phyloP scores from a whole-genome alignment of 2,329 filamentous ascomycete species.

The Aureobasidium sp. region DNA sequence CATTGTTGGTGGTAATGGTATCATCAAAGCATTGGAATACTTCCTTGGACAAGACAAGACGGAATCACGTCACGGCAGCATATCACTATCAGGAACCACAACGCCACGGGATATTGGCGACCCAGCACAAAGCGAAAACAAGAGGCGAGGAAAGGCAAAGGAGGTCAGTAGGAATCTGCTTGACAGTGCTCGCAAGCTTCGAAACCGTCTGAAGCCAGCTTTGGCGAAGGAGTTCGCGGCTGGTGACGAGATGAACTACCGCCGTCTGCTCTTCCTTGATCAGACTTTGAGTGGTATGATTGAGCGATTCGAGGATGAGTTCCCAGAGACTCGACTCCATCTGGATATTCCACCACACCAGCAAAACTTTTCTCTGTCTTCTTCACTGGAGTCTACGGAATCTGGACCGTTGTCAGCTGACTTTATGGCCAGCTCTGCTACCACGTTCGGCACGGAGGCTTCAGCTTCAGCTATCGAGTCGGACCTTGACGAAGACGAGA shows the following conservation, averaged over 20 bases:
- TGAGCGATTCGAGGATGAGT: constrained; percentile 95
- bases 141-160: constrained; percentile 71
- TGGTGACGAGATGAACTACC: constrained; percentile 79
- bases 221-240: constrained; percentile 77
- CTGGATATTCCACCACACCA: constrained; percentile 23
- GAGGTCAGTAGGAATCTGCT: constrained; percentile 95
- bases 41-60: constrained; percentile 88
- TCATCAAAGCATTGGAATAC: constrained; percentile 93
- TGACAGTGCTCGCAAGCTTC: constrained; percentile 89
- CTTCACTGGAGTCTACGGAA: constrained; percentile 21
- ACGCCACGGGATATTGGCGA: constrained; percentile 55
- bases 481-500: constrained; percentile 34
- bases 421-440: constrained; percentile 18
- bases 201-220: constrained; percentile 83
- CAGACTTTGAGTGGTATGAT: constrained; percentile 92
- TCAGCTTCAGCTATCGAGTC: constrained; percentile 26
- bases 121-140: constrained; percentile 28
- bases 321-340: constrained; percentile 80
- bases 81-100: constrained; percentile 55
- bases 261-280: constrained; percentile 89
- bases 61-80: constrained; percentile 42
- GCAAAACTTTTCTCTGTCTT: constrained; percentile 19
- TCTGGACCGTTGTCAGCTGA: constrained; percentile 13
- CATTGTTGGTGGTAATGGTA: constrained; percentile 94
- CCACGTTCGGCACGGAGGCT: constrained; percentile 26